These are phyloP conservation scores for Reutealis trisperma DNA, from an alignment of 345 rosid species.

Conservation along the genomic window DNA sequence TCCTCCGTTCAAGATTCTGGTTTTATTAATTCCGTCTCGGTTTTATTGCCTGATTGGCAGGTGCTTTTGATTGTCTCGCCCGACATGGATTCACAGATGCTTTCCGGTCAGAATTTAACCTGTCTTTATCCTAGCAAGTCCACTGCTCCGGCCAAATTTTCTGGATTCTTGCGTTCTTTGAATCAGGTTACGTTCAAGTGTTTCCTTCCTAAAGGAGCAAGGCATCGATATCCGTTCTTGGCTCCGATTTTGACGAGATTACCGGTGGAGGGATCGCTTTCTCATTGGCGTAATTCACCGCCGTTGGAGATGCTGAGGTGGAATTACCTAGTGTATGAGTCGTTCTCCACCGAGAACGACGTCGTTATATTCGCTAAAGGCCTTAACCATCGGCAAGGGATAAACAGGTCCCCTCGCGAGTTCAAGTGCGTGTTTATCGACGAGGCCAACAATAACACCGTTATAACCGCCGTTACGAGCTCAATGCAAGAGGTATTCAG, in stretches of 20 bases:
- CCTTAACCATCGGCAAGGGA: constrained; percentile 56
- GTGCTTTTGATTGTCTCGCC: constrained; percentile 51
- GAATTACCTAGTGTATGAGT: constrained; percentile 66
- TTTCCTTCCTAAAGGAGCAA: constrained; percentile 46
- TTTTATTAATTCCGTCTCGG: constrained; percentile 36
- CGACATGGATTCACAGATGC: background rate
- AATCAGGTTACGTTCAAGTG: constrained; percentile 59
- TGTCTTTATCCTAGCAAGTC: constrained; percentile 65
- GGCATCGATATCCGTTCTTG: constrained; percentile 47
- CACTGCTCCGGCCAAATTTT: constrained; percentile 52
- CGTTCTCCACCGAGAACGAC: constrained; percentile 65
- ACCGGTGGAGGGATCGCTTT: constrained; percentile 9
- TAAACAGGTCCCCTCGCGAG: constrained; percentile 45
- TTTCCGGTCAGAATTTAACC: constrained; percentile 10
- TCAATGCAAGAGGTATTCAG: constrained; percentile 85
- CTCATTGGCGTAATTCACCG: constrained; percentile 10
- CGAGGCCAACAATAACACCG: constrained; percentile 26
- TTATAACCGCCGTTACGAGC: constrained; percentile 65
- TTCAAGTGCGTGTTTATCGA: constrained; percentile 67
- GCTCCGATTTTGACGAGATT: constrained; percentile 53
- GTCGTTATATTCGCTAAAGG: constrained; percentile 82
- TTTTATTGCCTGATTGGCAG: constrained; percentile 80
- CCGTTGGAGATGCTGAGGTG: constrained; percentile 47
- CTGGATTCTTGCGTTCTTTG: constrained; percentile 50
- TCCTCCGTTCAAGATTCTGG: constrained; percentile 21